These are phyloP conservation scores for Taphrina deformans DNA, from an alignment of 1,139 yeast species.

Conservation along the genomic window DNA sequence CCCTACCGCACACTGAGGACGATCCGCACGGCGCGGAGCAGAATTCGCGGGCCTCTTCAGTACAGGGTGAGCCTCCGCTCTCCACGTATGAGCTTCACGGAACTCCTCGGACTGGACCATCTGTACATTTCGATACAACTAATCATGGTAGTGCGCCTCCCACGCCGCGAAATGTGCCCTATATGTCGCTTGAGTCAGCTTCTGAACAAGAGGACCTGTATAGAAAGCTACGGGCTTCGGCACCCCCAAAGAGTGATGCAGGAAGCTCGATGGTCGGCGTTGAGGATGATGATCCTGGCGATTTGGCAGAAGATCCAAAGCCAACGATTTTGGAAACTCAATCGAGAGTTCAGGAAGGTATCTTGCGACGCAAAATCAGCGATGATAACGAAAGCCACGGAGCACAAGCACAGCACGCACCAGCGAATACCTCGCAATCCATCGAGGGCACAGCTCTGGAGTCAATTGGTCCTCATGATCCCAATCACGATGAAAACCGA, in stretches of 20 bases:
- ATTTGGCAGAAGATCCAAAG: conserved; percentile 19
- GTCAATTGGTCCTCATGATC: neutral
- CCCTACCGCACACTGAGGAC: neutral
- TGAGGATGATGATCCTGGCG: conserved; percentile 27
- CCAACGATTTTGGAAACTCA: conserved; percentile 28
- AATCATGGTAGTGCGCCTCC: conserved; percentile 17
- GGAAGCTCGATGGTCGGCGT: conserved; percentile 30
- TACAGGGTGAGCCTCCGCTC: conserved; percentile 9
- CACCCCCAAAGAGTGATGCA: conserved; percentile 30
- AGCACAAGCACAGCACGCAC: neutral
- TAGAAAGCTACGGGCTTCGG: conserved; percentile 28
- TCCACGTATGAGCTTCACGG: conserved; percentile 18
- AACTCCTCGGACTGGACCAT: conserved; percentile 20
- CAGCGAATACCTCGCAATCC: neutral
- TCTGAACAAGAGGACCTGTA: conserved; percentile 25
- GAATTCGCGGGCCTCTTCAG: conserved; percentile 18
- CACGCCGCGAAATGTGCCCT: conserved; percentile 26
- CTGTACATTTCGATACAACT: conserved; percentile 11
- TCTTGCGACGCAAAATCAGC: conserved; percentile 29
- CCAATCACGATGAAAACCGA: neutral
- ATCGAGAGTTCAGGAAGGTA: conserved; percentile 22
- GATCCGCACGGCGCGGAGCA: neutral
- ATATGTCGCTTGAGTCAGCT: conserved; percentile 21
- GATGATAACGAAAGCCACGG: conserved; percentile 18
- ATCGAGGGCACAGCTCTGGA: neutral